Conservation (phyloP, 2,329 filamentous ascomycete genomes). For the Fusarium brachygibbosum region DNA sequence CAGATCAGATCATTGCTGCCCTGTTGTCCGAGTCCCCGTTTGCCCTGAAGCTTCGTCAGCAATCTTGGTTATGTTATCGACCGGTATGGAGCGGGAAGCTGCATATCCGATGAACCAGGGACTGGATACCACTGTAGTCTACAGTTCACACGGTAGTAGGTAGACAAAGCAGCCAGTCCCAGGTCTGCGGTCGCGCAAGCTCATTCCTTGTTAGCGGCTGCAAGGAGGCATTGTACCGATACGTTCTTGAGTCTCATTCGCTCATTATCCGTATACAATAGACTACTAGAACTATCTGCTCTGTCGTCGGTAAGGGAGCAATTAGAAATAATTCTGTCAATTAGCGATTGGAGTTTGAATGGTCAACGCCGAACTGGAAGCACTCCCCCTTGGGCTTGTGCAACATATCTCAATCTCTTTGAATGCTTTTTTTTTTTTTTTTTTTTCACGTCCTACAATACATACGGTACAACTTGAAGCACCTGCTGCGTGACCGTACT, state of each 20-base stretch:
- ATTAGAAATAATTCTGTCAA: constrained; percentile 1
- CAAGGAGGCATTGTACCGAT: constrained; percentile 32
- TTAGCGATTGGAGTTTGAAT: constrained; percentile 7
- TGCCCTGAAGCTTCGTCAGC: constrained; percentile 3
- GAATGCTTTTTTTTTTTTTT: too few species aligned
- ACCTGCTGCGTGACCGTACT: constrained; percentile 13
- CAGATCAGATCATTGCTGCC: constrained; percentile 23
- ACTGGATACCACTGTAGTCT: constrained; percentile 9
- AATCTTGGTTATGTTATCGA: constrained; percentile 10
- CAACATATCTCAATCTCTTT: constrained; percentile 16
- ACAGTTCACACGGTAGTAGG: background rate
- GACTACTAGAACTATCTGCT: constrained; percentile 1
- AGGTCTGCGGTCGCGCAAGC: constrained; percentile 37
- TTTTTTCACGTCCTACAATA: constrained; percentile 4
- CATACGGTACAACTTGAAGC: constrained; percentile 22
- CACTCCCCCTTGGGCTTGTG: constrained; percentile 40
- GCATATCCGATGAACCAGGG: constrained; percentile 44
- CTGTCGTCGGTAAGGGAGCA: constrained; percentile 7
- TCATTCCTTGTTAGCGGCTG: constrained; percentile 36
- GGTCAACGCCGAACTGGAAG: constrained; percentile 48
- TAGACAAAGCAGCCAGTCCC: constrained; percentile 9
- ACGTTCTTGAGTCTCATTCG: constrained; percentile 6
- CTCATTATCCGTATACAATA: background rate
- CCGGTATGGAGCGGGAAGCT: constrained; percentile 36
- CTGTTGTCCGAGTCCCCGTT: constrained; percentile 6